Percentiles rank a stretch among this genome's conserved stretches.
Evolutionary conservation across 2,329 filamentous ascomycete species (phyloP).

Genomic region (Calonectria crousiana): DNA sequence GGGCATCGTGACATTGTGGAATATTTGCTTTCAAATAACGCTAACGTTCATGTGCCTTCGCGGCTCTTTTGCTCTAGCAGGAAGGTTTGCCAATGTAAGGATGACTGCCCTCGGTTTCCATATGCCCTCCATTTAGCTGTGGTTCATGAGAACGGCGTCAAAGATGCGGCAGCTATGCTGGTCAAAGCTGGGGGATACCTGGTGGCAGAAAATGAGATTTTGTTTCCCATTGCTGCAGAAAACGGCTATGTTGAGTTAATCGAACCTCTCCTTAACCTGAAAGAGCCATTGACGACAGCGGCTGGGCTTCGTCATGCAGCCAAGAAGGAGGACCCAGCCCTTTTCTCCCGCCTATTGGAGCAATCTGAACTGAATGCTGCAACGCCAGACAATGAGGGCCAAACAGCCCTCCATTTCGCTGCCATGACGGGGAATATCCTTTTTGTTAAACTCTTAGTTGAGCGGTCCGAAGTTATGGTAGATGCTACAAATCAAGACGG

Average conservation of each 20-base stretch:
- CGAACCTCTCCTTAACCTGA: conserved; percentile 9
- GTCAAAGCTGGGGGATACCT: conserved; percentile 27
- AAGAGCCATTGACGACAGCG: conserved; percentile 1
- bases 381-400: neutral
- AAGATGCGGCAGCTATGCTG: conserved; percentile 16
- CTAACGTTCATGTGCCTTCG: conserved; percentile 15
- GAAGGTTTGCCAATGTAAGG: neutral
- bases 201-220: neutral
- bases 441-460: conserved; percentile 10
- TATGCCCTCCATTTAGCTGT: conserved; percentile 28
- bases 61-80: conserved; percentile 9
- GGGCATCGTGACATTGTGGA: conserved; percentile 24
- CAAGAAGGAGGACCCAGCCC: neutral
- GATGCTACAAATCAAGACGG: neutral
- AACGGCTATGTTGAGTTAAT: neutral
- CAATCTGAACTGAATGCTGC: conserved; percentile 19
- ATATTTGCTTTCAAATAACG: conserved; percentile 24
- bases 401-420: conserved; percentile 15
- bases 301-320: conserved; percentile 14
- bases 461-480: conserved; percentile 9
- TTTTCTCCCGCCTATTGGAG: conserved; percentile 20
- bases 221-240: conserved; percentile 13
- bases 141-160: neutral
- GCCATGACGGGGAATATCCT: neutral
- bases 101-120: neutral